Evolutionary conservation across 768 basidiomycete genomes (phyloP).

Genomic region (Trichaptum fuscoviolaceum): DNA sequence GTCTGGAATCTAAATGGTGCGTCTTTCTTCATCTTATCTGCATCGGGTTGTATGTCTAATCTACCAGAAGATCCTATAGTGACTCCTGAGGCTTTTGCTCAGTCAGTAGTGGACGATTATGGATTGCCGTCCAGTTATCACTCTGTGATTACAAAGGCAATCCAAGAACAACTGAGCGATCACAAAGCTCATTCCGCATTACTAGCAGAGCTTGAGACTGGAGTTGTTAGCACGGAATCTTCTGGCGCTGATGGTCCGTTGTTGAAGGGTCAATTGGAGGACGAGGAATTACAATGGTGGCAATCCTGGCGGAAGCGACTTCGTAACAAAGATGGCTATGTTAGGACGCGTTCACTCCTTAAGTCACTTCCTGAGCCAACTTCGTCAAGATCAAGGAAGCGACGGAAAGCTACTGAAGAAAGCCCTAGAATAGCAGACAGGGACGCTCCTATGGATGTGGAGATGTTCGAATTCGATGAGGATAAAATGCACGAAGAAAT

Average conservation of each 20-base stretch:
- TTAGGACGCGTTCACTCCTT: slow-evolving; percentile 13
- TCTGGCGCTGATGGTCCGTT: slow-evolving; percentile 22
- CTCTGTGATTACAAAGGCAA: slow-evolving; percentile 66
- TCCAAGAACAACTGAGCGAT: slow-evolving; percentile 85
- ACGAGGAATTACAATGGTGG: slow-evolving; percentile 59
- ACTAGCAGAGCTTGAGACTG: slow-evolving; percentile 28
- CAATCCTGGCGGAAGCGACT: slow-evolving; percentile 61
- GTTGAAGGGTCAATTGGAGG: slow-evolving; percentile 41
- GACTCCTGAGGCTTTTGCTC: slow-evolving; percentile 86
- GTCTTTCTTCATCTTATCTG: slow-evolving; percentile 19
- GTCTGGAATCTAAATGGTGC: slow-evolving; percentile 96
- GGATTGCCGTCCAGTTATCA: slow-evolving; percentile 62
- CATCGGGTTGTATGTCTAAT: slow-evolving; percentile 6
- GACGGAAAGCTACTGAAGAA: slow-evolving; percentile 33
- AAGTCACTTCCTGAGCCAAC: slow-evolving; percentile 25
- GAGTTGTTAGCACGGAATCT: not conserved
- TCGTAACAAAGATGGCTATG: slow-evolving; percentile 30
- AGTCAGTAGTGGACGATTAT: slow-evolving; percentile 90
- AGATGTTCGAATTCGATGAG: slow-evolving; percentile 65
- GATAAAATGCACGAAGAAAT: slow-evolving; percentile 74
- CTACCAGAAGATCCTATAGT: slow-evolving; percentile 68
- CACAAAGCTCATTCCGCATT: slow-evolving; percentile 62
- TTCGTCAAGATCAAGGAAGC: slow-evolving; percentile 25
- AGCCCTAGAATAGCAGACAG: slow-evolving; percentile 21
- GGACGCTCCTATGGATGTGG: slow-evolving; percentile 46